phyloP scores from a whole-genome alignment of 176 grass and related monocot species.

The Zizania latifolia region DNA sequence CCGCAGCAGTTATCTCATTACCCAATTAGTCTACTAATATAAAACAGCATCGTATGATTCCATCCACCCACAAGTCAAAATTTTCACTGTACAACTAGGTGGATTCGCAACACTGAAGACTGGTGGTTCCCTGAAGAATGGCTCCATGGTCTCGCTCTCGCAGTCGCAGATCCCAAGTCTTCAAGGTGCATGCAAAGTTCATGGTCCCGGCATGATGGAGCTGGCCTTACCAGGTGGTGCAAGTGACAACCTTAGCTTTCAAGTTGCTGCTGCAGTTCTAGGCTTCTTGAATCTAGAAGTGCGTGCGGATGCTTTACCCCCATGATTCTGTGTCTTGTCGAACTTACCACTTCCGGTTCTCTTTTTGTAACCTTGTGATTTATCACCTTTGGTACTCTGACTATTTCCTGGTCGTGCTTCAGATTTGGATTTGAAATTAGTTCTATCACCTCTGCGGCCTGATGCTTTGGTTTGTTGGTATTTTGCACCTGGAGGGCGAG shows the following conservation, averaged over 20 bases:
- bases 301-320: neutral
- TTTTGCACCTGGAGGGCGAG: neutral
- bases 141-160: neutral
- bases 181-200: neutral
- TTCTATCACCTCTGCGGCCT: neutral
- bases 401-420: conserved; percentile 7
- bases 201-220: neutral
- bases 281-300: conserved; percentile 39
- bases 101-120: neutral
- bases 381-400: conserved; percentile 12
- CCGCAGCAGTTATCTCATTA: neutral
- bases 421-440: conserved; percentile 16
- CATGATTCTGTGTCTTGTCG: conserved; percentile 1
- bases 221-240: neutral
- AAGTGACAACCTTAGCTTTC: neutral
- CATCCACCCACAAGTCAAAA: conserved; percentile 25
- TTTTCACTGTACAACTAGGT: neutral
- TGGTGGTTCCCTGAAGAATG: neutral
- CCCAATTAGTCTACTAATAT: neutral
- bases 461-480: neutral
- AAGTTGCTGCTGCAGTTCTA: neutral
- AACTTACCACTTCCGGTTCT: neutral
- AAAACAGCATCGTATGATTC: neutral
- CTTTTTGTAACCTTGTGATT: neutral
- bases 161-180: neutral